Evolutionary conservation across 306 rosid genomes (phyloP), one percentile per base, ranked within the genome.

Genomic region (Trifolium subterraneum): DNA sequence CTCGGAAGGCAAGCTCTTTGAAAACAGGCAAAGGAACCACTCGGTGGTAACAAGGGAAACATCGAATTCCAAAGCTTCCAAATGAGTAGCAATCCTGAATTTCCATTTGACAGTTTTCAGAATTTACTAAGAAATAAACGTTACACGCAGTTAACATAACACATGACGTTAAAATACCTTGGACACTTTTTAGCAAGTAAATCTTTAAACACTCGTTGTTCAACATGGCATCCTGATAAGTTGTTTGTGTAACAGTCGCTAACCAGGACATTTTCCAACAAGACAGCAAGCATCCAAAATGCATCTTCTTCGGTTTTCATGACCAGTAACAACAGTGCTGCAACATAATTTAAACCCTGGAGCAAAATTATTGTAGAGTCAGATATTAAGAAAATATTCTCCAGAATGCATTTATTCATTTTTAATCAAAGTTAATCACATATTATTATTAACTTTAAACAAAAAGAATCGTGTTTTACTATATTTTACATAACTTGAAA

Each of bases 281-380:
- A 87, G 48, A 95, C 98, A 3, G 99, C 93, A 58, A 92, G 93
- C 98, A 95, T 95, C 99, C 98, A 95, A 82, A 95, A 95, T 75
- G 99, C 98, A 68, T 95, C 99, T 84, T 95, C 98, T 72, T 95
- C 99, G 4, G 96, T 95, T 81, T 95, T 92, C 99, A 95, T 92
- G 75, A 95, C 99, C 50, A 92, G 97, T 85, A 95, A 87, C 86
- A 95, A 62, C 74, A 95, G 77, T 50, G 98, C 99, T 42, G 99
- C 99, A 27, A 95, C 99, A 45, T 90, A 95, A 84, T 95, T 95
- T 84, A 95, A 83, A 39, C 99, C 99, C 99, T 95, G 90, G 68
- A 83, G 25, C 81, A 84, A 76, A 19, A 77, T 45, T 33, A 61
- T 35, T 23, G 52, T 29, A 69, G 33, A 62, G 74, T 75, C 72